Evolutionary conservation across 1,139 yeast species (phyloP), one percentile per base, ranked within the genome.

Genomic region (Zygotorulaspora mrakii): DNA sequence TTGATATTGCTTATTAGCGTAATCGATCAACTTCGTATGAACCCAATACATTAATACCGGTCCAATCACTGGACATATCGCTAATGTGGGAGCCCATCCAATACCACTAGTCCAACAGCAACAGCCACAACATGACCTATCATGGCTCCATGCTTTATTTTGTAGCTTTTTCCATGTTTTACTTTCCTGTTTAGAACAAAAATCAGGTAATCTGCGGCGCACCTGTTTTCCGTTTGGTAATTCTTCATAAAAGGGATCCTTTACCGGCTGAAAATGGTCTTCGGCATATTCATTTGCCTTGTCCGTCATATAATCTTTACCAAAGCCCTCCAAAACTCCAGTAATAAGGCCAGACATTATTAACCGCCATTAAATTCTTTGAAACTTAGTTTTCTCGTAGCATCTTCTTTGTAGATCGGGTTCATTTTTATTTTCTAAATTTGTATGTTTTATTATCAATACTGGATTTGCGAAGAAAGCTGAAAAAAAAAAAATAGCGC

Each of bases 81-180:
- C 76, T 26, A 79, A 72, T 12, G 82, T 39, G 1, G 94, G 88
- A 0, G 82, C 89, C 54, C 81, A 62, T 0, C 96, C 96, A 16
- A 85, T 52, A 1, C 94, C 47, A 89, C 56, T 86, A 68, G 64
- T 83, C 88, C 57, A 84, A 65, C 23, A 91, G 82, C 55, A 82
- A 49, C 89, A 82, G 1, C 94, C 94, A 52, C 85, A 69, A 29
- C 73, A 62, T 56, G 94, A 84, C 51, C 76, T 73, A 59, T 89
- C 97, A 55, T 88, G 89, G 6, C 72, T 57, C 96, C 96, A 89
- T 0, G 96, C 96, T 48, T 75, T 71, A 35, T 66, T 70, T 54
- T 82, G 89, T n/a, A 88, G 69, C 29, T 62, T 65, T 55, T 79
- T 82, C 94, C 94, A 88, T 9, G 73, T 65, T 54, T 74, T 73